phyloP scores from a whole-genome alignment of 1,139 yeast species.

The Hemisphaericaspora xylofermentans region DNA sequence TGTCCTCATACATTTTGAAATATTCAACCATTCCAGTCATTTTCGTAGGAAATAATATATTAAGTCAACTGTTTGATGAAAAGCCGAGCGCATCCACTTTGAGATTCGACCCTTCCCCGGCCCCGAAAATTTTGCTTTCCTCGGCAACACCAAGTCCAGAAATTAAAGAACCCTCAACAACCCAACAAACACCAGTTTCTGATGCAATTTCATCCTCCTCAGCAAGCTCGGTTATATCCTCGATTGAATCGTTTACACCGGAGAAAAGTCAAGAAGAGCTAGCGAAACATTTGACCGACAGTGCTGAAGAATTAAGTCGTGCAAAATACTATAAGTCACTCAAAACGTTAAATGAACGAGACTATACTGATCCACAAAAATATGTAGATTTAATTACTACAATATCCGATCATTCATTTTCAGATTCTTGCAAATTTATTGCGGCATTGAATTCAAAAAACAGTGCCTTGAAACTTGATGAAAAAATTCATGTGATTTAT shows the following conservation, averaged over 20 bases:
- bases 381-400: slow-evolving; percentile 25
- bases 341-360: not conserved
- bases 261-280: not conserved
- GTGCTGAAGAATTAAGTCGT: slow-evolving; percentile 7
- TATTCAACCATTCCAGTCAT: slow-evolving; percentile 44
- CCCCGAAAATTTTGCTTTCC: slow-evolving; percentile 11
- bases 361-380: slow-evolving; percentile 8
- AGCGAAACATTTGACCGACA: not conserved
- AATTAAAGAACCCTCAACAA: not conserved
- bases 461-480: slow-evolving; percentile 23
- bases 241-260: slow-evolving; percentile 15
- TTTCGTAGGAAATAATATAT: slow-evolving; percentile 31
- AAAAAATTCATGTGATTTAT: slow-evolving; percentile 35
- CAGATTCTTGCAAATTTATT: slow-evolving; percentile 28
- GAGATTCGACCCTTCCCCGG: slow-evolving; percentile 2
- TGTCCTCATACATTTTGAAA: slow-evolving; percentile 40
- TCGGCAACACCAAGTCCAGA: slow-evolving; percentile 1
- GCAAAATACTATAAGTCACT: slow-evolving; percentile 3
- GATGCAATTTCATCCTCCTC: slow-evolving; percentile 1
- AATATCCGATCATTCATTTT: slow-evolving; percentile 32
- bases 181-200: not conserved
- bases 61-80: slow-evolving; percentile 4
- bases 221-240: slow-evolving; percentile 10
- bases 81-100: slow-evolving; percentile 3
- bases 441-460: slow-evolving; percentile 20